phyloP scores from a whole-genome alignment of 2,329 filamentous ascomycete species.

The Microcyclosporella mali region DNA sequence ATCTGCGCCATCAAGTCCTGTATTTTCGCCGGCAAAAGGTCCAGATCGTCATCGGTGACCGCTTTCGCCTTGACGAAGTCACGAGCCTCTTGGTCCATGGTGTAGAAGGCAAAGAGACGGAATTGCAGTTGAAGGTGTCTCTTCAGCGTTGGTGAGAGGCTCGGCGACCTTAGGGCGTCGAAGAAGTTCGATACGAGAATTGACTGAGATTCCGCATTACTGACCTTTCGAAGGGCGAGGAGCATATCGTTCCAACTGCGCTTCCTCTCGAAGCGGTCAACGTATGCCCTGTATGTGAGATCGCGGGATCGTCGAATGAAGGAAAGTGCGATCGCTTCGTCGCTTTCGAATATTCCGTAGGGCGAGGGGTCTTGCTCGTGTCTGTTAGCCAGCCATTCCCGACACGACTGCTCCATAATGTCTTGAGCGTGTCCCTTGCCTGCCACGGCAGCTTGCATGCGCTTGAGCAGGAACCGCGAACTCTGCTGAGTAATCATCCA shows the following conservation, averaged over 20 bases:
- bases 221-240: slow-evolving; percentile 38
- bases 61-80: slow-evolving; percentile 43
- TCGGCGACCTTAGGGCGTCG: slow-evolving; percentile 30
- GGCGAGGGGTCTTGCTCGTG: slow-evolving; percentile 25
- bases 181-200: slow-evolving; percentile 45
- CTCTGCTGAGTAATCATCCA: slow-evolving; percentile 54
- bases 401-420: slow-evolving; percentile 38
- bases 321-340: slow-evolving; percentile 38
- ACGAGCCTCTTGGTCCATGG: slow-evolving; percentile 40
- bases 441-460: slow-evolving; percentile 40
- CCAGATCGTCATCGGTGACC: slow-evolving; percentile 37
- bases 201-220: slow-evolving; percentile 44
- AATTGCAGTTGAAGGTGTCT: slow-evolving; percentile 39
- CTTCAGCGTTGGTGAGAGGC: slow-evolving; percentile 27
- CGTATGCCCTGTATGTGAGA: slow-evolving; percentile 39
- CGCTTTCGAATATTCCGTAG: slow-evolving; percentile 30
- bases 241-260: slow-evolving; percentile 44
- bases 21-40: slow-evolving; percentile 37
- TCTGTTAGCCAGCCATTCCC: slow-evolving; percentile 34
- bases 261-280: slow-evolving; percentile 41
- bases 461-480: slow-evolving; percentile 47
- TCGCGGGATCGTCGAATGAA: slow-evolving; percentile 43
- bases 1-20: slow-evolving; percentile 44
- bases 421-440: slow-evolving; percentile 33
- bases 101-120: slow-evolving; percentile 44